Evolutionary conservation across 164 flowering plant genomes (phyloP), one percentile per base, ranked within the genome.

Genomic region (Vitis riparia): DNA sequence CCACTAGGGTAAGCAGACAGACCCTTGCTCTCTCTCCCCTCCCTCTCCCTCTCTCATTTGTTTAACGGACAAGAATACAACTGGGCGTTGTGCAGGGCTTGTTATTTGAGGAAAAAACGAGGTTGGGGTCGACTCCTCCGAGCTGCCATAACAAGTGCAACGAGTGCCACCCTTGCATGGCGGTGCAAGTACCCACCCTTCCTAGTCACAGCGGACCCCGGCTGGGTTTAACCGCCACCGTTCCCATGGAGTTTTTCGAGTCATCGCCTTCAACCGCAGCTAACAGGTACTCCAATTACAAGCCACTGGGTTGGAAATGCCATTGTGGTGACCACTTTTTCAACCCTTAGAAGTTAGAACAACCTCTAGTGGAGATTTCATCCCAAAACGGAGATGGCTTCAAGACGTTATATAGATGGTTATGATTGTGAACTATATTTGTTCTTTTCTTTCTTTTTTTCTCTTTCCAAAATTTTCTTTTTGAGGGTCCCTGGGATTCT

Each of bases 81-180:
- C 47, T 55, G 23, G 23, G 10, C 47, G 57, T 1, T 48, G 16
- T 73, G 68, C 55, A 92, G 98, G 91, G 76, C 0, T 19, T 66
- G 51, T 50, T 79, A 15, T 66, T 68, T 30, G 87, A 79, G 67
- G 91, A 80, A 52, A 89, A 90, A 57, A 70, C 82, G 19, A 75
- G 97, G 65, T 65, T 94, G 58, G 98, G 97, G 9, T 94, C 98
- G n/a, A 88, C 79, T 3, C 98, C 94, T 19, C 98, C 98, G 53
- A 91, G 92, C 70, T 94, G 98, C 75, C 85, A 88, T 81, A 89
- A 87, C 86, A 85, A 86, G 67, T 94, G 98, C 85, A 88, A 85
- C 79, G 75, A 78, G 66, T 94, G 98, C 67, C 88, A 86, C 68
- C 97, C 98, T 12, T 94, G 98, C 83, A 83, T 81, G 84, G 93